phyloP scores from a whole-genome alignment of 176 grass and related monocot species.

The Avena atlantica region DNA sequence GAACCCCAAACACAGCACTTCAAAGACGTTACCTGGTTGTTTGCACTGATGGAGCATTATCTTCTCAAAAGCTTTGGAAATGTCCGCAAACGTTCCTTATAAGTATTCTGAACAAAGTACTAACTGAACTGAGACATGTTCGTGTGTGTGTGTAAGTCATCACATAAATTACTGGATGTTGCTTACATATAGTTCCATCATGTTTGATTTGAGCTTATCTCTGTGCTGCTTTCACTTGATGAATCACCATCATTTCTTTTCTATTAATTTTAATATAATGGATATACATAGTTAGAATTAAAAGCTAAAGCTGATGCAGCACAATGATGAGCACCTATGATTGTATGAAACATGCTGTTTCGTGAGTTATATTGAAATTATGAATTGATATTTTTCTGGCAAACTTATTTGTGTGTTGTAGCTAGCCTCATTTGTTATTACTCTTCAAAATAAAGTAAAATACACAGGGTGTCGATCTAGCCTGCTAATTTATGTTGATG shows the following conservation, averaged over 20 bases:
- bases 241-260: neutral
- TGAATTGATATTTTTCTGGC: slow-evolving; percentile 7
- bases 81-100: neutral
- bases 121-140: neutral
- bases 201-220: neutral
- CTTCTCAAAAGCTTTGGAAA: neutral
- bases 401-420: slow-evolving; percentile 15
- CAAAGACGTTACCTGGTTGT: no score
- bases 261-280: neutral
- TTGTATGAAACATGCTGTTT: neutral
- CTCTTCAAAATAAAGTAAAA: neutral
- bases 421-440: neutral
- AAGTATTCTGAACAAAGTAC: neutral
- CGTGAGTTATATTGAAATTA: neutral
- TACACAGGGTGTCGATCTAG: neutral
- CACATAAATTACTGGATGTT: slow-evolving; percentile 1
- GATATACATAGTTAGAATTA: slow-evolving; percentile 15
- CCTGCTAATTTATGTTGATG: slow-evolving; percentile 5
- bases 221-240: neutral
- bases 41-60: no score
- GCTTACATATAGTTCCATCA: neutral
- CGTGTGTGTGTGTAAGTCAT: neutral
- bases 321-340: neutral
- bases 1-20: no score
- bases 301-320: slow-evolving; percentile 18